Base-by-base conservation (phyloP, 306 rosid species). In the Echinosophora koreensis region DNA sequence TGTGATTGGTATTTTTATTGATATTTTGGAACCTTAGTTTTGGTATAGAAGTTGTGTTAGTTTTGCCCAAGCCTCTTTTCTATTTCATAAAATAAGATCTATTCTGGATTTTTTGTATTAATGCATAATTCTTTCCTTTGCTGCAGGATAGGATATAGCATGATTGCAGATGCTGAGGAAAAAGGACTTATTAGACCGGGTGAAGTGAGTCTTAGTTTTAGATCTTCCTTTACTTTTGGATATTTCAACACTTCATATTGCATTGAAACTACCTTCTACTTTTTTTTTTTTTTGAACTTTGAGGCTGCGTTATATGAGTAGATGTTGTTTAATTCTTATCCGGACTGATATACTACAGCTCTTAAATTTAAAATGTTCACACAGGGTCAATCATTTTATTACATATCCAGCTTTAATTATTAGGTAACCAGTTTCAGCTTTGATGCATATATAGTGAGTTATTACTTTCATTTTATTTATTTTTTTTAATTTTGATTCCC, bases 121-220 rank as follows among this genome's bases (percentile, higher is more conserved):
- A 50, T 39, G 16, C 8, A 35, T 9, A 34, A 22, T 28, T 28
- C 30, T 38, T 69, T 62, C 78, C 35, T 80, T 77, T 55, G 16
- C 74, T 84, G 74, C 77, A 90, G 96, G 85, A 90, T 93, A 54
- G 97, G 97, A 16, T 88, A 87, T 77, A 87, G 96, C 66, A 90
- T 90, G 94, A 93, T 92, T 79, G 44, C 84, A 66, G 96, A 92
- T 74, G 97, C 97, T 66, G 97, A 90, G 81, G 80, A 86, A 78
- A 54, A 86, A 41, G 96, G 96, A 73, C 83, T 84, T 60, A 92
- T 92, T 59, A 81, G 57, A 27, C 93, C 97, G 1, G 97, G 97
- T 17, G 88, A 80, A 88, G 97, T 92, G 18, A 81, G 94, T 84
- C 64, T 73, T 84, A 65, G 57, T 35, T 77, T 51, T 74, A 15